A percentile compares a stretch with the other conserved stretches of the same genome.
Conservation (phyloP, 1,284 basidiomycete genomes). For the Leccinum griseonigrum region DNA sequence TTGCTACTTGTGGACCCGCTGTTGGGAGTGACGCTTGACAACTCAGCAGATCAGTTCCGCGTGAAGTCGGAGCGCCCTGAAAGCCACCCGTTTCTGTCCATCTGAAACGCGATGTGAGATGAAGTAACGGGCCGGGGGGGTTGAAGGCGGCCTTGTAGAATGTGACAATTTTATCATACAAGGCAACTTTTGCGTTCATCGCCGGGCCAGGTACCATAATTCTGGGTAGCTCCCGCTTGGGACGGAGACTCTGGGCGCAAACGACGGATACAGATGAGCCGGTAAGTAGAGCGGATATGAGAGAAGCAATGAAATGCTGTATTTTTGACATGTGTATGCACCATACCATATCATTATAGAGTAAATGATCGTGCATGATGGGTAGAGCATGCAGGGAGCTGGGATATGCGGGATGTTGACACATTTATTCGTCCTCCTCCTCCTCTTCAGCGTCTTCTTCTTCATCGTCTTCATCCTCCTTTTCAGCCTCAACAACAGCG, state of each 20-base stretch:
- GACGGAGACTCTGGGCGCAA: background rate
- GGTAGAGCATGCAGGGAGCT: conserved; percentile 19
- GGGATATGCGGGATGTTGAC: conserved; percentile 23
- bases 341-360: conserved; percentile 40
- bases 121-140: background rate
- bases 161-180: background rate
- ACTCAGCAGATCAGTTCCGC: background rate
- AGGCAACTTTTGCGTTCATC: background rate
- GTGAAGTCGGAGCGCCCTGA: too few species aligned
- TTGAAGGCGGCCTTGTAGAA: background rate
- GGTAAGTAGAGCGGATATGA: conserved; percentile 1
- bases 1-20: background rate
- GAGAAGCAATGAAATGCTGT: conserved; percentile 20
- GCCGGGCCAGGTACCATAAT: background rate
- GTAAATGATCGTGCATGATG: conserved; percentile 31
- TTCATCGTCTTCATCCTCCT: conserved; percentile 84
- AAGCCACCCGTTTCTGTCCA: background rate
- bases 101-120: background rate
- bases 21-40: background rate
- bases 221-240: background rate
- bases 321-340: conserved; percentile 40
- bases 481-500: conserved; percentile 86
- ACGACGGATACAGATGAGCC: background rate
- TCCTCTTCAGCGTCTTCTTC: conserved; percentile 84
- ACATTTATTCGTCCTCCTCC: conserved; percentile 49